Conservation (phyloP, 2,329 filamentous ascomycete genomes). For the Paecilomyces niveus region DNA sequence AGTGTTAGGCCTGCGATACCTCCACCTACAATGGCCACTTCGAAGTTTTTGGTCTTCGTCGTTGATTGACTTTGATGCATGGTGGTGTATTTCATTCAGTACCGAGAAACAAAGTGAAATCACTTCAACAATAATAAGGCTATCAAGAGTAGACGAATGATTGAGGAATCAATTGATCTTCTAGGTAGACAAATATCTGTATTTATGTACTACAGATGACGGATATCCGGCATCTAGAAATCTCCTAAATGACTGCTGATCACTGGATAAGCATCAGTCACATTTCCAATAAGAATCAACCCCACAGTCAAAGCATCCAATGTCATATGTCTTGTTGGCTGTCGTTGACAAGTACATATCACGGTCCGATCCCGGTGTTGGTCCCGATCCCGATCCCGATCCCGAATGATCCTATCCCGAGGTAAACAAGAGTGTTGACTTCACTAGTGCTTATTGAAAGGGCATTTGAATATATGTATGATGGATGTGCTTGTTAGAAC, state of each 20-base stretch:
- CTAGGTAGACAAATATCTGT: too few species aligned
- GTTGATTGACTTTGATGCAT: not conserved
- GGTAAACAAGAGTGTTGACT: not conserved
- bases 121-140: not conserved
- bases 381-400: not conserved
- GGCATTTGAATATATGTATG: too few species aligned
- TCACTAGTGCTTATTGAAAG: too few species aligned
- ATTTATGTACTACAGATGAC: too few species aligned
- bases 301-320: not conserved
- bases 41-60: constrained; percentile 8
- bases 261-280: not conserved
- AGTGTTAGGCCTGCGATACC: constrained; percentile 21
- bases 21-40: constrained; percentile 24
- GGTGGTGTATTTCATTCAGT: not conserved
- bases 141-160: not conserved
- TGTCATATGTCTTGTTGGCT: not conserved
- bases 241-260: not conserved
- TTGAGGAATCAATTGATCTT: not conserved
- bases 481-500: too few species aligned
- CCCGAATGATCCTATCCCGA: not conserved
- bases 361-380: not conserved
- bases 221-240: not conserved
- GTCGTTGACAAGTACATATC: not conserved
- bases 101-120: not conserved
- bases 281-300: not conserved